Evolutionary conservation across 352 stramenopile species (phyloP).

Genomic region (Peronospora farinosa): DNA sequence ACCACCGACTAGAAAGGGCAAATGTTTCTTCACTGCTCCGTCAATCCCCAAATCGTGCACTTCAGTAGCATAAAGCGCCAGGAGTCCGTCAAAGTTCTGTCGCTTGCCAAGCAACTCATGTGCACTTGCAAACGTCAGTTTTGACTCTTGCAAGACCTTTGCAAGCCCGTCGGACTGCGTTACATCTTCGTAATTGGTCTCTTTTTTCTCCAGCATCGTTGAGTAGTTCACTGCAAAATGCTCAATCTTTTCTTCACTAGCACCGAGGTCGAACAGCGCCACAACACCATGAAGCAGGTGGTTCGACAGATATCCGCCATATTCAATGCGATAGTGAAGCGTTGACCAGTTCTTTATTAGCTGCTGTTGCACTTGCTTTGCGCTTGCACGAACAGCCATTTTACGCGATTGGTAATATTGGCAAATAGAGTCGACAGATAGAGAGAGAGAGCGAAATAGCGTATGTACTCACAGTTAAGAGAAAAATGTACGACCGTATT

Average conservation of each 20-base stretch:
- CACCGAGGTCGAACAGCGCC: conserved; percentile 28
- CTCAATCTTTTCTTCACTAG: conserved; percentile 27
- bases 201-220: conserved; percentile 23
- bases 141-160: conserved; percentile 11
- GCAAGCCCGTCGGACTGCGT: conserved; percentile 7
- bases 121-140: conserved; percentile 22
- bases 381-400: conserved; percentile 8
- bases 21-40: conserved; percentile 27
- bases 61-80: conserved; percentile 26
- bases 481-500: too few species aligned
- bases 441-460: too few species aligned
- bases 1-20: conserved; percentile 30
- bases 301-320: conserved; percentile 30
- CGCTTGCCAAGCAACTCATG: conserved; percentile 24
- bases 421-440: not conserved
- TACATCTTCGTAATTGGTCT: conserved; percentile 14
- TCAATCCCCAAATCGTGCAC: conserved; percentile 28
- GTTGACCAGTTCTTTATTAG: conserved; percentile 26
- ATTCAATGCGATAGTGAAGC: conserved; percentile 31
- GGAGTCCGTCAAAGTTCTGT: conserved; percentile 28
- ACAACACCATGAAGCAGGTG: conserved; percentile 35
- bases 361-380: conserved; percentile 15
- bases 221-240: conserved; percentile 24
- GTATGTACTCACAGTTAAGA: too few species aligned
- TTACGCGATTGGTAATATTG: not conserved